Evolutionary conservation across 2,329 filamentous ascomycete genomes (phyloP).

Genomic region (Paracamarosporium sp.): DNA sequence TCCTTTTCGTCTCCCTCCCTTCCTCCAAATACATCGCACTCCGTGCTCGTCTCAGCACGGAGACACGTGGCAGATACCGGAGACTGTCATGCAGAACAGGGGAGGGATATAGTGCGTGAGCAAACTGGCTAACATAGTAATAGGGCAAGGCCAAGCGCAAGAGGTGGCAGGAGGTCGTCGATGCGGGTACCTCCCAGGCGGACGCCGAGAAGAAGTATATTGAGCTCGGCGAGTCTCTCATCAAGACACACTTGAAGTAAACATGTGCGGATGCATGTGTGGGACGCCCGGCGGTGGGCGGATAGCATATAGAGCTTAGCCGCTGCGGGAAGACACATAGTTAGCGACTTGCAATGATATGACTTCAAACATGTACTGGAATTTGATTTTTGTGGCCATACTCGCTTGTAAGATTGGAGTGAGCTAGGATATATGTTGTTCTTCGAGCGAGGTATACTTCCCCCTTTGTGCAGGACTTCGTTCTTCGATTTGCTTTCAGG

Average conservation of each 20-base stretch:
- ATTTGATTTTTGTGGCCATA: too few species aligned
- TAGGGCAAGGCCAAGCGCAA: conserved; percentile 82
- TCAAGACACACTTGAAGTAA: conserved; percentile 70
- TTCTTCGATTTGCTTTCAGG: too few species aligned
- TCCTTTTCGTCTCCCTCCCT: conserved; percentile 2
- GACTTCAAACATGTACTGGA: not conserved
- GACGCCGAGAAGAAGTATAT: conserved; percentile 81
- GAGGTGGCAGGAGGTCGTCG: conserved; percentile 75
- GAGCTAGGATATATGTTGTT: not conserved
- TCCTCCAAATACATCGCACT: not conserved
- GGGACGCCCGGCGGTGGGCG: conserved; percentile 32
- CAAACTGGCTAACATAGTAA: not conserved
- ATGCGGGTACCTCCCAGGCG: conserved; percentile 67
- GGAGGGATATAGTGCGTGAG: conserved; percentile 1
- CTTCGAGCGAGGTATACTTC: too few species aligned
- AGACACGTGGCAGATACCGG: not conserved
- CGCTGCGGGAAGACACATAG: not conserved
- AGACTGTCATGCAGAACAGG: not conserved
- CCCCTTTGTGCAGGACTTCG: too few species aligned
- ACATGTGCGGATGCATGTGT: not conserved
- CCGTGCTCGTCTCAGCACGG: not conserved
- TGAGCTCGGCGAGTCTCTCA: conserved; percentile 72
- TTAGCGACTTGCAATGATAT: not conserved
- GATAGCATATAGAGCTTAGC: not conserved
- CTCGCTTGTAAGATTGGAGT: too few species aligned